These are phyloP conservation scores for Plasmodium fragile DNA, from an alignment of 169 alveolate genomes.

Conservation along the genomic window DNA sequence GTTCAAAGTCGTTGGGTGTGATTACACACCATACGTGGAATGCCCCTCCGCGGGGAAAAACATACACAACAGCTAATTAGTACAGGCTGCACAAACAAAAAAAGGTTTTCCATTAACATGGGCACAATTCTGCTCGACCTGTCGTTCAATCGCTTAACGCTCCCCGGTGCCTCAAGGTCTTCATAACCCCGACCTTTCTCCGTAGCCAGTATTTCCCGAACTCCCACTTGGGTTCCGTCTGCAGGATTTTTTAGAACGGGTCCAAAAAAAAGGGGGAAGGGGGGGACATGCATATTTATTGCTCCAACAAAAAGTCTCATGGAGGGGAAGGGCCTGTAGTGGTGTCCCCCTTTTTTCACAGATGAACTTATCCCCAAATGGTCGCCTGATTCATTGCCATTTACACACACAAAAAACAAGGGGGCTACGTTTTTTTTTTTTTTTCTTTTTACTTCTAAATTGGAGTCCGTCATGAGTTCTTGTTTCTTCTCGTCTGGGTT, in stretches of 20 bases:
- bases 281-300: not conserved
- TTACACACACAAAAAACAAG: not conserved
- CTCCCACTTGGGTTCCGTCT: constrained; percentile 35
- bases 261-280: not conserved
- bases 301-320: not conserved
- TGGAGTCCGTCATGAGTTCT: not conserved
- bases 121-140: not conserved
- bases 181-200: constrained; percentile 24
- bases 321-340: not conserved
- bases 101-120: not conserved
- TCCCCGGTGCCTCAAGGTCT: constrained; percentile 35
- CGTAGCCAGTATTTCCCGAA: constrained; percentile 69
- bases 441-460: not conserved
- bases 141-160: not conserved
- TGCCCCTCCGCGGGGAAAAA: not conserved
- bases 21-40: not conserved
- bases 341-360: not conserved
- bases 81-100: not conserved
- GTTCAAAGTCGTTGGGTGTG: not conserved
- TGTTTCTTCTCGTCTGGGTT: not conserved
- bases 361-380: not conserved
- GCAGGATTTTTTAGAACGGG: not conserved
- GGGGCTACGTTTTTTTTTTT: not conserved
- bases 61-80: not conserved
- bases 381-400: not conserved